A percentile compares a stretch with the other conserved stretches of the same genome.
Conservation (phyloP, 257 asterid species). For the Cinchona pubescens region DNA sequence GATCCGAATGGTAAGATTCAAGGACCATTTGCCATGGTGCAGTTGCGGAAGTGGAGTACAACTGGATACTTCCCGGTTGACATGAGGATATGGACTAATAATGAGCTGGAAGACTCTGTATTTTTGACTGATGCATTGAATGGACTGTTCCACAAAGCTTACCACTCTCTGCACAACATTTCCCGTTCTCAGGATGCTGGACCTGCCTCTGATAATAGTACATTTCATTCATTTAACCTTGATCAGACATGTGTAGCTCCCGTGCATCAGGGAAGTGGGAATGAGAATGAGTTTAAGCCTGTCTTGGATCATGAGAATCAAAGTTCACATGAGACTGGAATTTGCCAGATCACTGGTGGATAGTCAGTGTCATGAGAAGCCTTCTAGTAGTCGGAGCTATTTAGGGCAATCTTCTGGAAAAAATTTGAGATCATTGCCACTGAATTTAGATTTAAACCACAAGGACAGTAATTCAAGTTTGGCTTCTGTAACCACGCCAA, state of each 20-base stretch:
- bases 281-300: conserved; percentile 34
- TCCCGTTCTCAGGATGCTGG: conserved; percentile 36
- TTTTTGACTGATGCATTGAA: conserved; percentile 65
- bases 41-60: conserved; percentile 77
- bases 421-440: conserved; percentile 15
- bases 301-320: conserved; percentile 35
- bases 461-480: conserved; percentile 23
- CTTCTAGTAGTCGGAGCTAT: conserved; percentile 18
- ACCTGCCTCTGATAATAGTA: conserved; percentile 18
- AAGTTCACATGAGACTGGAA: conserved; percentile 19
- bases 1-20: conserved; percentile 87
- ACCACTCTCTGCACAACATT: conserved; percentile 34
- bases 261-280: background rate
- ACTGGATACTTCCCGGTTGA: conserved; percentile 81
- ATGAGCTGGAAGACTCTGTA: conserved; percentile 67
- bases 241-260: conserved; percentile 5
- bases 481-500: conserved; percentile 26
- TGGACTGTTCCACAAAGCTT: conserved; percentile 48
- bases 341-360: conserved; percentile 22
- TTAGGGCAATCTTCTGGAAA: conserved; percentile 31
- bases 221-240: background rate
- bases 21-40: conserved; percentile 90
- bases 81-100: conserved; percentile 86
- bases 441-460: conserved; percentile 25
- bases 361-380: conserved; percentile 15